Percentiles rank a stretch among this genome's conserved stretches.
These are phyloP conservation scores for Rutstroemia sp. DNA, from an alignment of 2,329 filamentous ascomycete species.

Conservation along the genomic window DNA sequence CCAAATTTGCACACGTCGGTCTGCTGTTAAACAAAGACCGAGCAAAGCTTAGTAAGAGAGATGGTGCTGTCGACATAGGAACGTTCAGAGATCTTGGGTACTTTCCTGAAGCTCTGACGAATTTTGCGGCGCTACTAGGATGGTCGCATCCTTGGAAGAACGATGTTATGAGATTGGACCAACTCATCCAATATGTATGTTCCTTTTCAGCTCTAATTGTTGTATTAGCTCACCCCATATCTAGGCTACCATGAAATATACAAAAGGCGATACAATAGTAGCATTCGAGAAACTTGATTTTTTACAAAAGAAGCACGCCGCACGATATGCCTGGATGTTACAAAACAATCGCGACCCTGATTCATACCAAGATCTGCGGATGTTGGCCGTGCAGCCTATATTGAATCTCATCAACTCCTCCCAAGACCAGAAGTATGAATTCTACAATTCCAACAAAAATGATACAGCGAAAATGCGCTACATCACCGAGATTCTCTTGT, in stretches of 20 bases:
- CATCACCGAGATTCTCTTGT: constrained; percentile 40
- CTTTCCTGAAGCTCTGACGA: constrained; percentile 58
- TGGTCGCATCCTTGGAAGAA: constrained; percentile 65
- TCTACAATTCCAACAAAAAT: constrained; percentile 24
- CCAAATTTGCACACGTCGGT: constrained; percentile 73
- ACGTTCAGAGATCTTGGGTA: constrained; percentile 51
- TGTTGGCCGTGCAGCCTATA: constrained; percentile 25
- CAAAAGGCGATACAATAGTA: constrained; percentile 81
- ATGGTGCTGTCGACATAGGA: constrained; percentile 54
- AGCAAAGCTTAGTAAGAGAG: constrained; percentile 82
- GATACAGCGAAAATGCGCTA: constrained; percentile 36
- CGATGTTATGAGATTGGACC: constrained; percentile 64
- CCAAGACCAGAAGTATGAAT: constrained; percentile 2
- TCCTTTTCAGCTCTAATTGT: background rate
- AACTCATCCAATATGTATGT: constrained; percentile 62
- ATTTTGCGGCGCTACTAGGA: constrained; percentile 80
- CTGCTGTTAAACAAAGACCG: constrained; percentile 61
- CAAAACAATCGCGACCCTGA: constrained; percentile 6
- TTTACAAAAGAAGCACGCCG: constrained; percentile 62
- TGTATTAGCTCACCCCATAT: background rate
- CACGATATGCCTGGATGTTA: constrained; percentile 20
- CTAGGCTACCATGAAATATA: constrained; percentile 80
- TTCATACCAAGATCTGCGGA: constrained; percentile 20
- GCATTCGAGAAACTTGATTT: constrained; percentile 72
- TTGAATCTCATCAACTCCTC: constrained; percentile 14